Base-by-base conservation (phyloP, 305 asterid species). In the Fraxinus platypoda region DNA sequence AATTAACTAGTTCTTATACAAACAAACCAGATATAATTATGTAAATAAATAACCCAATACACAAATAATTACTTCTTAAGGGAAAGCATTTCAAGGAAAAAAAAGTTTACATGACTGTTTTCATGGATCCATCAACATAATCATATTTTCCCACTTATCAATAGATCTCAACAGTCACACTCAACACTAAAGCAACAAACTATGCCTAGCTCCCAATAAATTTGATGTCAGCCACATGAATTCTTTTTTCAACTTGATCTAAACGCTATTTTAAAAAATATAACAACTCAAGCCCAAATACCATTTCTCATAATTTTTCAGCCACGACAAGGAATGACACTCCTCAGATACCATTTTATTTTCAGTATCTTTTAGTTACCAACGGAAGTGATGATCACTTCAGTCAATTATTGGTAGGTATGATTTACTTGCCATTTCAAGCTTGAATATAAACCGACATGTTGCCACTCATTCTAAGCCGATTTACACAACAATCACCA, bases 41-140 rank as follows among this genome's bases (percentile, higher is more conserved):
- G 43, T 33, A 77, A 52, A 6, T 30, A 59, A 77, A 30, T 13
- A 46, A 43, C 38, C 70, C 66, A 46, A 76, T 25, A 46, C 15
- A 76, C 1, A 62, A 62, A 62, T 62, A 62, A 62, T 62, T 62
- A 62, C 15, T 62, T 62, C 71, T 59, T 8, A 59, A 76, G 13
- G 62, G 28, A 78, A 35, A 77, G 59, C 52, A 70, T 74, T 75
- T 81, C 78, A 80, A 77, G 80, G 78, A 25, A 49, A 77, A 71
- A 41, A 13, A 72, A 38, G 80, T 23, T 81, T 34, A 46, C 17
- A 0, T 0, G 78, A 72, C 71, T 52, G 28, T 75, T 54, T 46
- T 8, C 66, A 25, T 49, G 11, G 64, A 75, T 25, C 78, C 73
- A 54, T 54, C 64, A 30, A 57, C 70, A 70, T 1, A 46, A 26